Evolutionary conservation across 257 asterid species (phyloP).

Genomic region (Ligustrum vulgare): DNA sequence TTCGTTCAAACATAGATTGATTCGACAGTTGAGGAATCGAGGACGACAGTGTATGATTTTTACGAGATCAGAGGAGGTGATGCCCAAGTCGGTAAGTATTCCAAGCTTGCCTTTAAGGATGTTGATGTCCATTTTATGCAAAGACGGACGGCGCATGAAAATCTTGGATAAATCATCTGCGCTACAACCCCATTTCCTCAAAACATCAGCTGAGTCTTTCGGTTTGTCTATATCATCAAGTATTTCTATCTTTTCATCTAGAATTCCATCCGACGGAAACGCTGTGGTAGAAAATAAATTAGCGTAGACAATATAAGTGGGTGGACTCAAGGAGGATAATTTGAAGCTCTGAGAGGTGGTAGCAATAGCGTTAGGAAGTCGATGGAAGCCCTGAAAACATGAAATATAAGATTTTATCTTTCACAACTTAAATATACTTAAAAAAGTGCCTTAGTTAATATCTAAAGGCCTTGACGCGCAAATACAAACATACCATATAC

Average conservation of each 20-base stretch:
- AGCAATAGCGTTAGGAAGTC: slow-evolving; percentile 23
- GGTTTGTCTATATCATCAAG: slow-evolving; percentile 17
- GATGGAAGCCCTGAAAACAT: slow-evolving; percentile 34
- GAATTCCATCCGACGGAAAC: slow-evolving; percentile 28
- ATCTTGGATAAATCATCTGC: slow-evolving; percentile 58
- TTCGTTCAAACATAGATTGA: slow-evolving; percentile 43
- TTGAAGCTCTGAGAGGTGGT: slow-evolving; percentile 20
- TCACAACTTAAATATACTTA: not conserved
- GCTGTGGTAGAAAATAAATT: slow-evolving; percentile 37
- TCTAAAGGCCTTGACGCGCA: not conserved
- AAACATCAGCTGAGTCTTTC: slow-evolving; percentile 39
- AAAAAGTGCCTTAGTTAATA: not conserved
- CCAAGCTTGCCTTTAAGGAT: slow-evolving; percentile 58
- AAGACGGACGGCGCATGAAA: slow-evolving; percentile 55
- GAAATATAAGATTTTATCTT: not conserved
- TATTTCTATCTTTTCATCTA: slow-evolving; percentile 23
- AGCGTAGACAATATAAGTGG: slow-evolving; percentile 22
- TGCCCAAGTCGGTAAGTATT: slow-evolving; percentile 52
- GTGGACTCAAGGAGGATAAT: slow-evolving; percentile 22
- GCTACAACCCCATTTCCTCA: slow-evolving; percentile 65
- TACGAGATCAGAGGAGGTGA: slow-evolving; percentile 52
- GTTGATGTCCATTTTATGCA: slow-evolving; percentile 39
- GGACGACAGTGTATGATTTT: slow-evolving; percentile 70
- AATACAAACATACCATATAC: not conserved
- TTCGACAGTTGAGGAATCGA: slow-evolving; percentile 56